Conservation (phyloP, 2,329 filamentous ascomycete species). For the Monilinia fructicola region DNA sequence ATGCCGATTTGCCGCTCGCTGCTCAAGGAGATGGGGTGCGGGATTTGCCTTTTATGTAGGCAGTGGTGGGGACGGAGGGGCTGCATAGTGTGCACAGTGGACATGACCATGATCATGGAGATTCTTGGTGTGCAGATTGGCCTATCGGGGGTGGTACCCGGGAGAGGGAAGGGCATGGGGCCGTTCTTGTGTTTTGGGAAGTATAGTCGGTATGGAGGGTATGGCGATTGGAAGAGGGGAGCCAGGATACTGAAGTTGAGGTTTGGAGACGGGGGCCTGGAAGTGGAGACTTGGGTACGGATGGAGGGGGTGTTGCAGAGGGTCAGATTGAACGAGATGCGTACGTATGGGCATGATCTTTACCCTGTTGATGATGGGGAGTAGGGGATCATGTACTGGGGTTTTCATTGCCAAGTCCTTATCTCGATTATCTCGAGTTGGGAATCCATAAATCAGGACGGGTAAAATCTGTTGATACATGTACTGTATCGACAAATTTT, state of each 20-base stretch:
- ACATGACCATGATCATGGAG: conserved; percentile 68
- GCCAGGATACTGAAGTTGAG: conserved; percentile 55
- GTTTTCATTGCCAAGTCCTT: too few relatives aligned
- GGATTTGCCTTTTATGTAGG: conserved; percentile 63
- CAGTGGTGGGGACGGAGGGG: conserved; percentile 54
- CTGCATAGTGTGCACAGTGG: conserved; percentile 61
- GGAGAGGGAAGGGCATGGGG: conserved; percentile 39
- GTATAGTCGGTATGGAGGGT: conserved; percentile 69
- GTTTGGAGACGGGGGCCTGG: conserved; percentile 43
- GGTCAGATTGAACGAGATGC: conserved; percentile 58
- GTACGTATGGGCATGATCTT: conserved; percentile 55
- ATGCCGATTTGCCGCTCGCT: conserved; percentile 45
- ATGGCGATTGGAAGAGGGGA: conserved; percentile 63
- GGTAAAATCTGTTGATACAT: too few relatives aligned
- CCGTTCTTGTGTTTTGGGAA: conserved; percentile 61
- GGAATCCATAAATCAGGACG: too few relatives aligned
- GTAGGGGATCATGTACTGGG: neutral
- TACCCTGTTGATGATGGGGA: conserved; percentile 45
- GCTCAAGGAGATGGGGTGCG: conserved; percentile 41
- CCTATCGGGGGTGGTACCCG: conserved; percentile 42
- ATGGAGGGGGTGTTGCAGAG: conserved; percentile 55
- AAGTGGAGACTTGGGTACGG: conserved; percentile 60
- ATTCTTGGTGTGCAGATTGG: conserved; percentile 58
- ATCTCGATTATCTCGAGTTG: too few relatives aligned
- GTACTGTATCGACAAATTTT: too few relatives aligned